Evolutionary conservation across 495 filamentous ascomycete species (phyloP), one percentile per base, ranked within the genome.

Genomic region (Antarctomyces pellizariae): DNA sequence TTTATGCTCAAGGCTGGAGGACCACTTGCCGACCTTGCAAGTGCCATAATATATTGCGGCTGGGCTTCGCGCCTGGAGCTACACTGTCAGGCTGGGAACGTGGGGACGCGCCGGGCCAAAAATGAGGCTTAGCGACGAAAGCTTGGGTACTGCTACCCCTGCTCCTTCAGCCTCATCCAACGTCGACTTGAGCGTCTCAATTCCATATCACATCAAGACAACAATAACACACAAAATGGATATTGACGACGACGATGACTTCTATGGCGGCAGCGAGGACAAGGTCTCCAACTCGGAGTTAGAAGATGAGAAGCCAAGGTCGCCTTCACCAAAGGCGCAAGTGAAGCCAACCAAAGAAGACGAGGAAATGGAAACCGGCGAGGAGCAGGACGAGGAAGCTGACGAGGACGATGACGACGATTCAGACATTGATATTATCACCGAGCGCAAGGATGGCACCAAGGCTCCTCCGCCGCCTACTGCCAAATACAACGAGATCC

Each of bases 361-460:
- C 25, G 57, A 57, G 13, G 62, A 64, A 31, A 44, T 66, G 26
- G 63, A 67, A n/a, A n/a, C n/a, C n/a, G 42, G 61, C 16, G 46
- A 40, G 25, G 47, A 62, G 25, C 52, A 59, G 14, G 63, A 69
- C 23, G 62, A 65, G 36, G 64, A 71, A 31, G 75, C 74, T 25
- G 71, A 77, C 34, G 71, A 77, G 26, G 78, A 80, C 36, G 62
- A 64, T 18, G 74, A 71, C 18, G 68, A 67, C 34, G 50, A 62
- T 44, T 52, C 38, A 34, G 49, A 95, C 34, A 75, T 97, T 38
- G 82, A 95, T 39, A 89, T 97, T 39, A 89, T 93, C 37, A 82
- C 76, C 33, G 86, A 83, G 38, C 53, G 63, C 17, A 76, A 86
- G 48, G 78, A 82, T 28, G 72, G 72, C 33, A 52, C 66, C 7